Evolutionary conservation across 768 basidiomycete genomes (phyloP).

Genomic region (Phylloporus sp.): DNA sequence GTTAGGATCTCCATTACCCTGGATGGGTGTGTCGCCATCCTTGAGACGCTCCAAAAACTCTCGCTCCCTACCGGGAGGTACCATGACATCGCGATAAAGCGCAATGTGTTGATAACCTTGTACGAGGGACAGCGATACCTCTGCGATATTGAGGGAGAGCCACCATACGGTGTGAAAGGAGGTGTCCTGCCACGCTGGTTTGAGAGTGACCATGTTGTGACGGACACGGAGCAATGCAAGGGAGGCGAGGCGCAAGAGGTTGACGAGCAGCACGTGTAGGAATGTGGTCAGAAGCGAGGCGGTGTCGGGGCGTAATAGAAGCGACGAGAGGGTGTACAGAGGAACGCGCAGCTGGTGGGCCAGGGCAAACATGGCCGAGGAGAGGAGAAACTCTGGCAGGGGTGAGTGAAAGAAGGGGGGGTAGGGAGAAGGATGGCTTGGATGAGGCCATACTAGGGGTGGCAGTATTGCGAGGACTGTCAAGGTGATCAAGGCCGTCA

Average conservation of each 20-base stretch:
- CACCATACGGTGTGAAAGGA: constrained; percentile 72
- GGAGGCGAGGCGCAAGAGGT: constrained; percentile 49
- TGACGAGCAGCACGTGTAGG: constrained; percentile 47
- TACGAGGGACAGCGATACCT: constrained; percentile 55
- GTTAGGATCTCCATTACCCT: constrained; percentile 7
- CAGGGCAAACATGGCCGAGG: constrained; percentile 48
- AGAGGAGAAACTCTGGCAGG: constrained; percentile 57
- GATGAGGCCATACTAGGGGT: constrained; percentile 40
- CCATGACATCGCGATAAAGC: constrained; percentile 66
- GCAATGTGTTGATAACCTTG: constrained; percentile 69
- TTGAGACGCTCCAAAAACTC: constrained; percentile 35
- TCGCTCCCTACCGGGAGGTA: constrained; percentile 38
- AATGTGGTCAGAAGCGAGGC: constrained; percentile 37
- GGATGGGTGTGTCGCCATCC: constrained; percentile 4
- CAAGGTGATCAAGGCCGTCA: constrained; percentile 48
- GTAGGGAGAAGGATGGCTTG: constrained; percentile 36
- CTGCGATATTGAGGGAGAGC: constrained; percentile 65
- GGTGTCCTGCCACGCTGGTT: constrained; percentile 49
- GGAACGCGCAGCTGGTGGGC: constrained; percentile 30
- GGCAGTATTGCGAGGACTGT: constrained; percentile 48
- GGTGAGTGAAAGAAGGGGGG: constrained; percentile 53
- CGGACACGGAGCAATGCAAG: constrained; percentile 51
- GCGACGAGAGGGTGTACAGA: constrained; percentile 33
- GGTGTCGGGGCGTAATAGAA: constrained; percentile 22
- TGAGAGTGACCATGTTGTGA: constrained; percentile 36